Evolutionary conservation across 2,329 filamentous ascomycete species (phyloP).

Genomic region (Albifimbria verrucaria): DNA sequence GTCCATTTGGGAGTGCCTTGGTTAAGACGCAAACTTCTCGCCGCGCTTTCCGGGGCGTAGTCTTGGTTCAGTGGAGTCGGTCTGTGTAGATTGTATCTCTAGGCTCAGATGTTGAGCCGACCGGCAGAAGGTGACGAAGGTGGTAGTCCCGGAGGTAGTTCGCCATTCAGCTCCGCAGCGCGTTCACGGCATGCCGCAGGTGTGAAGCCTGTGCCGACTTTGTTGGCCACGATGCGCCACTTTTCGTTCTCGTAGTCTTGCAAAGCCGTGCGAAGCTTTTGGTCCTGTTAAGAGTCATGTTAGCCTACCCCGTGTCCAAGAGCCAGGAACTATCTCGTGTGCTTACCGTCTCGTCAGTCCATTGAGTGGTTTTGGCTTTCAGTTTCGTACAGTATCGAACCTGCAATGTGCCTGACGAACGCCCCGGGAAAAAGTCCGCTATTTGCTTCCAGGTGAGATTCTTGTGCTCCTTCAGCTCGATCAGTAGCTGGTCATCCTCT

Average conservation of each 20-base stretch:
- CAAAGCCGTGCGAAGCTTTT: constrained; percentile 72
- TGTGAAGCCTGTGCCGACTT: constrained; percentile 87
- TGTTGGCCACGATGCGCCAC: constrained; percentile 88
- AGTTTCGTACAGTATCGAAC: constrained; percentile 94
- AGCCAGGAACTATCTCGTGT: not conserved
- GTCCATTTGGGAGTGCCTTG: no score
- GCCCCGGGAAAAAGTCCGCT: constrained; percentile 89
- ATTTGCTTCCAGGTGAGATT: constrained; percentile 97
- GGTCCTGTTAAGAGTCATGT: constrained; percentile 51
- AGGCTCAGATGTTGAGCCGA: constrained; percentile 20
- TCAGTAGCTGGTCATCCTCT: constrained; percentile 82
- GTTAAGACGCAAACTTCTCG: no score
- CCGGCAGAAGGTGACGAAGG: constrained; percentile 53
- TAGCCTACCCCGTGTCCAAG: constrained; percentile 5
- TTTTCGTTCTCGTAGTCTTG: constrained; percentile 88
- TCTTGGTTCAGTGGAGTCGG: constrained; percentile 46
- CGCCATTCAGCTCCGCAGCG: constrained; percentile 58
- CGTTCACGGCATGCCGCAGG: constrained; percentile 84
- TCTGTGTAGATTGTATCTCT: constrained; percentile 30
- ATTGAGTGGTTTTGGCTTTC: constrained; percentile 88
- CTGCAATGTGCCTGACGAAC: constrained; percentile 86
- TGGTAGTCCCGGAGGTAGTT: constrained; percentile 43
- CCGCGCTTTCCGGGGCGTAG: not conserved
- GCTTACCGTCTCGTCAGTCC: constrained; percentile 89
- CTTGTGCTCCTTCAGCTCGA: constrained; percentile 92